These are phyloP conservation scores for Meyerozyma elateridarum DNA, from an alignment of 1,139 yeast genomes.

Conservation along the genomic window DNA sequence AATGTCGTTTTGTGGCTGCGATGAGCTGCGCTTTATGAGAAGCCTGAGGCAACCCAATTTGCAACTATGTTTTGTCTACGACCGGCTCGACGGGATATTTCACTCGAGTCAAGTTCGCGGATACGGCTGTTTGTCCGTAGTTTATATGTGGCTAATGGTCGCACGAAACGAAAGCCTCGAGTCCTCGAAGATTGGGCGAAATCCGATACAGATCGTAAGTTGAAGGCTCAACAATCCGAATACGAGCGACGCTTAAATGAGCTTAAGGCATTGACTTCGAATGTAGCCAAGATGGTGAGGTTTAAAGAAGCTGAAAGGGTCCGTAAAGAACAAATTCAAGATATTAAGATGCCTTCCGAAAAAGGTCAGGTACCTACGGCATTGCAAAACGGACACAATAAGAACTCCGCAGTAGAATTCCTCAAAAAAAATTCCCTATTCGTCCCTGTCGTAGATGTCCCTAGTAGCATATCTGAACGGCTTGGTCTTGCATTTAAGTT, in stretches of 20 bases:
- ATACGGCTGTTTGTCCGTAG: conserved; percentile 10
- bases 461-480: conserved; percentile 3
- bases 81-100: conserved; percentile 3
- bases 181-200: conserved; percentile 16
- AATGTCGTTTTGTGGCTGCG: too few species aligned
- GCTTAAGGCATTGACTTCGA: conserved; percentile 9
- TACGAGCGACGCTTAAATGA: conserved; percentile 19
- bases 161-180: conserved; percentile 6
- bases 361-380: too few species aligned
- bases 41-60: too few species aligned
- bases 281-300: conserved; percentile 3
- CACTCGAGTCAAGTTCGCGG: too few species aligned
- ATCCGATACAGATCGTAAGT: conserved; percentile 16
- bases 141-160: conserved; percentile 11
- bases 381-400: background rate
- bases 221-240: conserved; percentile 17
- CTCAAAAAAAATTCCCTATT: conserved; percentile 4
- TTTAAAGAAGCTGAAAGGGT: background rate
- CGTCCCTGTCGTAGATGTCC: conserved; percentile 5
- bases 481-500: conserved; percentile 4
- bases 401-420: background rate
- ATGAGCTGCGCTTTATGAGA: too few species aligned
- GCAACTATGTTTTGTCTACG: conserved; percentile 3
- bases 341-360: too few species aligned
- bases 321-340: background rate